A percentile compares a stretch with the other conserved stretches of the same genome.
Conservation (phyloP, 2,329 filamentous ascomycete genomes). For the Microdochium nivale region DNA sequence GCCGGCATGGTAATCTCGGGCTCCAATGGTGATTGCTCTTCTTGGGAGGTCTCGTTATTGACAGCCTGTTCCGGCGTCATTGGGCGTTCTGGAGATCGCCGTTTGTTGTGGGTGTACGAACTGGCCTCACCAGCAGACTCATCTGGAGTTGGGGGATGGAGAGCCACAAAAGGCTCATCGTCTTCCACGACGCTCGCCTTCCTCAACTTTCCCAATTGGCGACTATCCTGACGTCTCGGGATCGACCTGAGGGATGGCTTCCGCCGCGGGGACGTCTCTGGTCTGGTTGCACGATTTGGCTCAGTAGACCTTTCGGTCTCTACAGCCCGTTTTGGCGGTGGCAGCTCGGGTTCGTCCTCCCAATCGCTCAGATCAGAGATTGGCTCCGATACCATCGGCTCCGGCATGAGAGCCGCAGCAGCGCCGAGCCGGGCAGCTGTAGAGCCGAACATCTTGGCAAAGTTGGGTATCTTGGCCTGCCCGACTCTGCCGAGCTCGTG, state of each 20-base stretch:
- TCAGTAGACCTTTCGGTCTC: not conserved
- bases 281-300: not conserved
- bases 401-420: slow-evolving; percentile 7
- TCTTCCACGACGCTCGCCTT: not conserved
- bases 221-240: not conserved
- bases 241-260: not conserved
- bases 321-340: slow-evolving; percentile 4
- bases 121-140: not conserved
- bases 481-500: slow-evolving; percentile 26
- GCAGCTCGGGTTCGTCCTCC: slow-evolving; percentile 33
- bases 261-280: not conserved
- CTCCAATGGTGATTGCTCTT: slow-evolving; percentile 1
- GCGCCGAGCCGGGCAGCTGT: slow-evolving; percentile 8
- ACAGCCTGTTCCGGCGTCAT: not conserved
- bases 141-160: not conserved
- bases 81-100: not conserved
- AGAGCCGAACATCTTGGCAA: slow-evolving; percentile 13
- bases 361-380: slow-evolving; percentile 44
- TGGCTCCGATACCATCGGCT: slow-evolving; percentile 14
- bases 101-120: not conserved
- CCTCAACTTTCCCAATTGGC: not conserved
- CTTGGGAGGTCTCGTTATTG: not conserved
- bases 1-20: slow-evolving; percentile 3
- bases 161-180: not conserved
- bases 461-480: slow-evolving; percentile 16